phyloP scores from a whole-genome alignment of 257 asterid genomes.

The Solanum ossicruentum region DNA sequence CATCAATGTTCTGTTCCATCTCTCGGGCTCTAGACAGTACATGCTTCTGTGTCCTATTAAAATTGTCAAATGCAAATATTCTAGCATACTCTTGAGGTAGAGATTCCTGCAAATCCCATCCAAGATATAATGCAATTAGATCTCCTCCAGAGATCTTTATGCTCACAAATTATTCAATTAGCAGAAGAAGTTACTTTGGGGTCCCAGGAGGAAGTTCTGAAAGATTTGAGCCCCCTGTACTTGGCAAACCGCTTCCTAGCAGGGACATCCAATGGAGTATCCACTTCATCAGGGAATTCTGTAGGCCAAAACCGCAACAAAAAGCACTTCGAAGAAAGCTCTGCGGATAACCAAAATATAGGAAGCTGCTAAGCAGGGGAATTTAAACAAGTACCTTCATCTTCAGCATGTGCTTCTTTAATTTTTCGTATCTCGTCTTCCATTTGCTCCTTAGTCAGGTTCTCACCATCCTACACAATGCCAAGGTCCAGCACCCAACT shows the following conservation, averaged over 20 bases:
- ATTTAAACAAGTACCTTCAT: conserved; percentile 52
- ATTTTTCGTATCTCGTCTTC: conserved; percentile 78
- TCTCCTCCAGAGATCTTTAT: not conserved
- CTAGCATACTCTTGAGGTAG: conserved; percentile 84
- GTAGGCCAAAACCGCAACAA: conserved; percentile 9
- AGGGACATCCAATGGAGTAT: conserved; percentile 73
- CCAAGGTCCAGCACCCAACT: not conserved
- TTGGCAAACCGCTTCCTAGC: conserved; percentile 94
- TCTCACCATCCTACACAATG: conserved; percentile 61
- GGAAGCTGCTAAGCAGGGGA: not conserved
- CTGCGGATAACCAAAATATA: not conserved
- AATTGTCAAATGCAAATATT: conserved; percentile 83
- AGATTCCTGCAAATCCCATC: conserved; percentile 59
- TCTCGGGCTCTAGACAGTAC: conserved; percentile 65
- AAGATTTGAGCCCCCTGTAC: conserved; percentile 87
- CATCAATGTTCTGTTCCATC: conserved; percentile 46
- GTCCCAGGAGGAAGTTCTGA: conserved; percentile 98
- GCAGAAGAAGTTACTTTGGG: conserved; percentile 57
- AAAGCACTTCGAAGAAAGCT: not conserved
- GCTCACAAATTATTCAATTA: not conserved
- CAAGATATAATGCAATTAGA: conserved; percentile 2
- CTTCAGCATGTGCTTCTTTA: conserved; percentile 88
- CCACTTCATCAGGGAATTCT: conserved; percentile 99
- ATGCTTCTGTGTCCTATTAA: conserved; percentile 69
- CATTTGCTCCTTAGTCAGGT: conserved; percentile 75